Percentiles rank a stretch among this genome's conserved stretches.
phyloP scores from a whole-genome alignment of 495 filamentous ascomycete species.

The Aspergillus panamensis region DNA sequence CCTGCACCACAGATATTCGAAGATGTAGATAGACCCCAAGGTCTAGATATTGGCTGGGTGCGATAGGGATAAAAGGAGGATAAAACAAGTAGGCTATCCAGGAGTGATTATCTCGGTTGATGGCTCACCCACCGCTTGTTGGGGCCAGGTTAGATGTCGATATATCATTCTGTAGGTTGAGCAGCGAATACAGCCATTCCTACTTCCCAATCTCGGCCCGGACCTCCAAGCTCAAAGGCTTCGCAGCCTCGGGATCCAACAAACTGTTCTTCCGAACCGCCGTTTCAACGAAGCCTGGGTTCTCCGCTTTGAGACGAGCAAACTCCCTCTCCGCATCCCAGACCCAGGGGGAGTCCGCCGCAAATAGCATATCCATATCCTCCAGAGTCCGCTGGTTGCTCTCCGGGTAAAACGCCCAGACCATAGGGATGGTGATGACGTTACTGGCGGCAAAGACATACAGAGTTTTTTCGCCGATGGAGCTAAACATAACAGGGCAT shows the following conservation, averaged over 20 bases:
- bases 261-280: conserved; percentile 45
- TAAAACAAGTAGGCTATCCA: too few relatives aligned
- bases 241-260: conserved; percentile 25
- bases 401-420: conserved; percentile 68
- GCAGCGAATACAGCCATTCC: neutral
- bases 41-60: too few relatives aligned
- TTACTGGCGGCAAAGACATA: conserved; percentile 65
- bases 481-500: conserved; percentile 60
- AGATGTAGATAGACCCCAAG: too few relatives aligned
- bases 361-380: conserved; percentile 67
- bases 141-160: neutral
- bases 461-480: conserved; percentile 61
- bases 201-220: conserved; percentile 1
- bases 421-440: conserved; percentile 59
- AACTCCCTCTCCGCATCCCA: conserved; percentile 64
- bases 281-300: conserved; percentile 45
- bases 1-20: too few relatives aligned
- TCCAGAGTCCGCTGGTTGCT: conserved; percentile 65
- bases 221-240: conserved; percentile 1
- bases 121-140: too few relatives aligned
- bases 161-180: neutral
- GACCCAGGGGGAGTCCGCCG: conserved; percentile 53
- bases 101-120: too few relatives aligned
- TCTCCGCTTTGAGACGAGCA: conserved; percentile 51
- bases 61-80: too few relatives aligned